A percentile compares a stretch with the other conserved stretches of the same genome.
phyloP scores from a whole-genome alignment of 257 asterid genomes.

The Datura wrightii region DNA sequence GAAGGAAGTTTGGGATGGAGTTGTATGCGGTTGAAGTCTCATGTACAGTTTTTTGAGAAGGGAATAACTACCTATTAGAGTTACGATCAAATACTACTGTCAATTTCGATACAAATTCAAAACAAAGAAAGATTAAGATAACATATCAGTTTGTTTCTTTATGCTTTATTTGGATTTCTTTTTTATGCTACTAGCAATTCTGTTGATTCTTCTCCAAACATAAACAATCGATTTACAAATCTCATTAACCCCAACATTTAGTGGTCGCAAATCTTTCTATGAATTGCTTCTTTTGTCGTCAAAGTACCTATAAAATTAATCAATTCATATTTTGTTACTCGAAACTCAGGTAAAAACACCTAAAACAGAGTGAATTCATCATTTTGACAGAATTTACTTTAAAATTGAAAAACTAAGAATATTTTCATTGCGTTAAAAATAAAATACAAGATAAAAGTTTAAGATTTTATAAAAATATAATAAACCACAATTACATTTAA shows the following conservation, averaged over 20 bases:
- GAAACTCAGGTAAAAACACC: neutral
- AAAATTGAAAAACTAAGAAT: neutral
- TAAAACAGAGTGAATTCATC: neutral
- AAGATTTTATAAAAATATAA: no score
- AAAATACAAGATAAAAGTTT: neutral
- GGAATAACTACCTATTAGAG: neutral
- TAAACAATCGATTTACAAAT: neutral
- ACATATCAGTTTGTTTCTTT: neutral
- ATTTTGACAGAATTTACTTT: neutral
- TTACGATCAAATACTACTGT: neutral
- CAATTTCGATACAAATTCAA: neutral
- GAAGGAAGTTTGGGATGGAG: neutral
- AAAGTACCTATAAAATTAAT: neutral
- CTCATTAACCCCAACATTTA: neutral
- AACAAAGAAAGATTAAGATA: neutral
- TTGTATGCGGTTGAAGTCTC: neutral
- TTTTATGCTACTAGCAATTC: neutral
- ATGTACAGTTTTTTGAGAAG: neutral
- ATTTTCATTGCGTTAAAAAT: neutral
- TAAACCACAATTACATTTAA: no score
- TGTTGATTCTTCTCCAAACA: neutral
- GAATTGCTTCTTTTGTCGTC: neutral
- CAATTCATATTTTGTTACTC: neutral
- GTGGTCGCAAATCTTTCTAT: neutral
- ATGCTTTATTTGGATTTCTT: neutral